These are phyloP conservation scores for Casuarina glauca DNA, from an alignment of 306 rosid genomes.

Conservation along the genomic window DNA sequence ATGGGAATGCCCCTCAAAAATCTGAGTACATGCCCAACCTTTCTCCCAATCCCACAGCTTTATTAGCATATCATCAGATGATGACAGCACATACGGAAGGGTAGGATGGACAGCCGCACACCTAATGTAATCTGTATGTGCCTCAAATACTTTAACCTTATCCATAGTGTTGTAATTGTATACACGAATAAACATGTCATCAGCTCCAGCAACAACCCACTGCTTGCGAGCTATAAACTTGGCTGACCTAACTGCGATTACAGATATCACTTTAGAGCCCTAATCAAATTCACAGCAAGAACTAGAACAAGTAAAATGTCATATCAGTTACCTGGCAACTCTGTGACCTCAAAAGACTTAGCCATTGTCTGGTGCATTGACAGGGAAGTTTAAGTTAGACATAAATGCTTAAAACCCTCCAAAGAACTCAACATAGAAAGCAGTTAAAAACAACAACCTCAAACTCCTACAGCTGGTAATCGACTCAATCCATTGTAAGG, in stretches of 20 bases:
- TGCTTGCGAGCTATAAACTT: constrained; percentile 96
- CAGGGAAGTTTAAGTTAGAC: constrained; percentile 38
- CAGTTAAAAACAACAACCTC: not conserved
- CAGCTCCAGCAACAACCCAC: constrained; percentile 99
- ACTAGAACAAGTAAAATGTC: constrained; percentile 10
- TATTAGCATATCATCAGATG: constrained; percentile 99
- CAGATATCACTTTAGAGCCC: constrained; percentile 27
- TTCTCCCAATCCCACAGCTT: constrained; percentile 99
- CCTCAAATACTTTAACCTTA: constrained; percentile 95
- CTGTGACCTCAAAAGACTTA: constrained; percentile 97
- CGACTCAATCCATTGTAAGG: not conserved
- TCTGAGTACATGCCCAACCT: constrained; percentile 98
- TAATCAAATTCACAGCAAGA: constrained; percentile 15
- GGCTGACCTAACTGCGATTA: constrained; percentile 95
- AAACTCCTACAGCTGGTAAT: constrained; percentile 23
- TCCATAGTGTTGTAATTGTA: constrained; percentile 99
- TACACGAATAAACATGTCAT: constrained; percentile 95
- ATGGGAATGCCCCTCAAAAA: constrained; percentile 99
- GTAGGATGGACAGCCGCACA: constrained; percentile 99
- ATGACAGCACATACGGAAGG: constrained; percentile 93
- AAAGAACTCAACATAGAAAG: not conserved
- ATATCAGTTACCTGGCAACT: constrained; percentile 75
- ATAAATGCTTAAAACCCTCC: constrained; percentile 16
- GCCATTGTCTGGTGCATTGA: constrained; percentile 79
- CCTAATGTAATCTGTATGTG: constrained; percentile 96